Conservation (phyloP, 2,329 filamentous ascomycete species). For the Fusarium kyushuense region DNA sequence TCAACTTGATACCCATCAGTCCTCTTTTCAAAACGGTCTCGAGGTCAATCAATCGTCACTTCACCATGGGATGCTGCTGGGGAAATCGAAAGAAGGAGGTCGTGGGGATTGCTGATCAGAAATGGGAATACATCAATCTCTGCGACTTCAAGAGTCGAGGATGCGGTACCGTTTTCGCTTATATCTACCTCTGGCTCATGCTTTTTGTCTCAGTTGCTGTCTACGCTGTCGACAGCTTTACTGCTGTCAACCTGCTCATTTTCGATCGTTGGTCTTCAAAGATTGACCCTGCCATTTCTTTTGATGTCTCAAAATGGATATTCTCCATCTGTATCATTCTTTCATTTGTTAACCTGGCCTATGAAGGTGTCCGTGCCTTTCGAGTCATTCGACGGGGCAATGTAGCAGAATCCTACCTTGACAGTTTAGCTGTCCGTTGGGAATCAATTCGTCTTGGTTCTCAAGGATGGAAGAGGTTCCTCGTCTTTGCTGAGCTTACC, state of each 20-base stretch:
- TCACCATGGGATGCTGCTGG: constrained; percentile 74
- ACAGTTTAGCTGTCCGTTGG: constrained; percentile 85
- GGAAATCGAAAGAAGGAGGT: constrained; percentile 71
- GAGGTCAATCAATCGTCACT: constrained; percentile 11
- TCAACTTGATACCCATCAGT: constrained; percentile 25
- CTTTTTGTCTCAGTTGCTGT: constrained; percentile 83
- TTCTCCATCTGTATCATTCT: constrained; percentile 93
- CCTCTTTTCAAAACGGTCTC: constrained; percentile 27
- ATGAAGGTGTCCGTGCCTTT: constrained; percentile 82
- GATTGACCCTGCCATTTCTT: constrained; percentile 81
- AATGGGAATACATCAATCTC: constrained; percentile 89
- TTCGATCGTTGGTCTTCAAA: constrained; percentile 91
- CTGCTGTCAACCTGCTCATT: constrained; percentile 87
- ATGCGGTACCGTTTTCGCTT: constrained; percentile 81
- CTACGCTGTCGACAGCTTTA: constrained; percentile 92
- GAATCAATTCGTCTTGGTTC: constrained; percentile 82
- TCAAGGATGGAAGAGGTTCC: constrained; percentile 86
- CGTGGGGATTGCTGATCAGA: constrained; percentile 82
- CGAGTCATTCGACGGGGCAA: constrained; percentile 86
- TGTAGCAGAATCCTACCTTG: constrained; percentile 91
- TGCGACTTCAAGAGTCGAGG: constrained; percentile 87
- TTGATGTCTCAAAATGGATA: constrained; percentile 90
- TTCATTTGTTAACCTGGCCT: constrained; percentile 84
- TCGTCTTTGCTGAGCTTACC: constrained; percentile 92
- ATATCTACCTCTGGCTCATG: constrained; percentile 85